Percentiles rank a stretch among this genome's conserved stretches.
Evolutionary conservation across 768 basidiomycete genomes (phyloP).

Genomic region (Termitomyces sp.): DNA sequence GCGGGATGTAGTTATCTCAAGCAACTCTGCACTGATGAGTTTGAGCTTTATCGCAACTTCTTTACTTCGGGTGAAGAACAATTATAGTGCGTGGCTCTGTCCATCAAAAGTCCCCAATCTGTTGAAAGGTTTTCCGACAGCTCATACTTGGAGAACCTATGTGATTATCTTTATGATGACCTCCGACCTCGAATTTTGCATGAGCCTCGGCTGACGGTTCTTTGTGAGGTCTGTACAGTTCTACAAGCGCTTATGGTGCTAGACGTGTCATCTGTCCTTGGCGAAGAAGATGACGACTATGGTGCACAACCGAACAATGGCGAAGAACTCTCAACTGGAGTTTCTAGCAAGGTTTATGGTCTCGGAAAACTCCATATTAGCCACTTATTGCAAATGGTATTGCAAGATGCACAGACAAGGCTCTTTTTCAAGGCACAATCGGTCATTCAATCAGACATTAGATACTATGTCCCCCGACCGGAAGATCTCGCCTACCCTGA

Average conservation of each 20-base stretch:
- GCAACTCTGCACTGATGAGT: constrained; percentile 88
- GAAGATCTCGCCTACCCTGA: constrained; percentile 88
- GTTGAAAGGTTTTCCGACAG: constrained; percentile 34
- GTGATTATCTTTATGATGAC: constrained; percentile 94
- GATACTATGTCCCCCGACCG: constrained; percentile 71
- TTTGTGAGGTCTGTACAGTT: constrained; percentile 96
- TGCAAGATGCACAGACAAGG: constrained; percentile 95
- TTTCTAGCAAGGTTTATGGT: constrained; percentile 24
- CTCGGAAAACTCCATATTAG: constrained; percentile 72
- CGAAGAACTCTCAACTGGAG: constrained; percentile 32
- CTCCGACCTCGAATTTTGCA: constrained; percentile 94
- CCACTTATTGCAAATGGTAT: constrained; percentile 79
- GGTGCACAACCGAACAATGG: constrained; percentile 8
- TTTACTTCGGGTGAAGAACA: constrained; percentile 81
- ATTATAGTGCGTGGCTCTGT: constrained; percentile 36
- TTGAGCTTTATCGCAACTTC: constrained; percentile 78
- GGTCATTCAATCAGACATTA: constrained; percentile 84
- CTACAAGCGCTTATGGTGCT: constrained; percentile 95
- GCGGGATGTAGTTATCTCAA: constrained; percentile 92
- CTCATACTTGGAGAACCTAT: constrained; percentile 85
- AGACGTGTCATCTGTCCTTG: constrained; percentile 48
- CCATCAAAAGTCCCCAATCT: not conserved
- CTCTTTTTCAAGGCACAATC: constrained; percentile 96
- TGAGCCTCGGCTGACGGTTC: constrained; percentile 79
- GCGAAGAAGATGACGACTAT: constrained; percentile 17